A percentile compares a stretch with the other conserved stretches of the same genome.
Evolutionary conservation across 192 early-diverging fungal genomes (phyloP).

Genomic region (Linnemannia zychae): DNA sequence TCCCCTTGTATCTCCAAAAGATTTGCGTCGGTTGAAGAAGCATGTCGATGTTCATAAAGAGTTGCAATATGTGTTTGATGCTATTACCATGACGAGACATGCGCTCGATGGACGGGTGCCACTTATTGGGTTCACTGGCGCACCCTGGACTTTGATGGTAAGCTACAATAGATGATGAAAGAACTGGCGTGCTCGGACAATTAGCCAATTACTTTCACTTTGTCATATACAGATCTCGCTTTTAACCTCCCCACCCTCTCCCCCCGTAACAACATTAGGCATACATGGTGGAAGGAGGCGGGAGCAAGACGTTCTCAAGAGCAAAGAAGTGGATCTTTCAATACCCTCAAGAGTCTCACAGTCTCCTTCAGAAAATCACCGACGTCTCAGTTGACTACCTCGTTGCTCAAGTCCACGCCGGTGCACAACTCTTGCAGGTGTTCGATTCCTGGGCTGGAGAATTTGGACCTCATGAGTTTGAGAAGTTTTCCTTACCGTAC

Average conservation of each 20-base stretch:
- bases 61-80: constrained; percentile 92
- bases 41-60: constrained; percentile 79
- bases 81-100: constrained; percentile 92
- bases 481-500: constrained; percentile 89
- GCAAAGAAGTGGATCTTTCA: constrained; percentile 92
- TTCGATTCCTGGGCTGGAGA: constrained; percentile 98
- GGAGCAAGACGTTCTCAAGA: constrained; percentile 87
- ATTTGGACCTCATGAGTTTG: constrained; percentile 84
- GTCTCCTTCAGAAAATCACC: constrained; percentile 84
- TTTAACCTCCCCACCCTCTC: neutral
- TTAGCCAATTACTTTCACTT: too few species aligned
- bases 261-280: constrained; percentile 49
- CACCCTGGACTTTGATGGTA: constrained; percentile 95
- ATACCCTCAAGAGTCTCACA: constrained; percentile 79
- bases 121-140: constrained; percentile 94
- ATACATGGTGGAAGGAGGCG: constrained; percentile 98
- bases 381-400: constrained; percentile 89
- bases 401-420: constrained; percentile 92
- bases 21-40: constrained; percentile 72
- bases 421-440: constrained; percentile 96
- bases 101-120: constrained; percentile 87
- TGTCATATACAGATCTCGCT: too few species aligned
- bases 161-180: too few species aligned
- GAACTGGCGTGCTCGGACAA: too few species aligned
- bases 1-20: constrained; percentile 78